Evolutionary conservation across 1,284 basidiomycete genomes (phyloP).

Genomic region (Pterula multifida): DNA sequence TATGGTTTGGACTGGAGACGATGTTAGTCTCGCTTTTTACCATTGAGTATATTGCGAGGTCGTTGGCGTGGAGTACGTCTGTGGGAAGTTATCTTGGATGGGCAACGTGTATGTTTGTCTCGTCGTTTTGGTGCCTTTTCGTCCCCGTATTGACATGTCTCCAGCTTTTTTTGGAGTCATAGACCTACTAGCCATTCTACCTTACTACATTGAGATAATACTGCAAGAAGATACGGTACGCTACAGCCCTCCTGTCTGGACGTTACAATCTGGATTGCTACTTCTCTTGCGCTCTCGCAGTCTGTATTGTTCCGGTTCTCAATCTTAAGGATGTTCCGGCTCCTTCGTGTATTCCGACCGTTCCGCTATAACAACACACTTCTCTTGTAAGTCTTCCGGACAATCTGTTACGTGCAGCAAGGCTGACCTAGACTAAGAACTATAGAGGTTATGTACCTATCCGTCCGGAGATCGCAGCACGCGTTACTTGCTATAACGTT

Average conservation of each 20-base stretch:
- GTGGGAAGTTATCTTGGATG: slow-evolving; percentile 51
- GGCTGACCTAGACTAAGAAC: slow-evolving; percentile 33
- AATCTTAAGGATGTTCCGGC: slow-evolving; percentile 72
- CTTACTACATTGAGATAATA: slow-evolving; percentile 78
- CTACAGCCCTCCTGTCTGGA: not conserved
- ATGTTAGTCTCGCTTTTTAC: slow-evolving; percentile 73
- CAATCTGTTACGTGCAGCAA: not conserved
- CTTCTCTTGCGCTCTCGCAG: slow-evolving; percentile 21
- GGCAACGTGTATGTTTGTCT: slow-evolving; percentile 44
- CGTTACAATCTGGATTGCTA: not conserved
- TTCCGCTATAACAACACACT: slow-evolving; percentile 78
- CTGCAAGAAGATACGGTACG: slow-evolving; percentile 77
- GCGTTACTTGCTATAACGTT: slow-evolving; percentile 78
- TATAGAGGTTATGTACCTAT: slow-evolving; percentile 88
- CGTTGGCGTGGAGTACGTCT: slow-evolving; percentile 51
- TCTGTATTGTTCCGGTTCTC: slow-evolving; percentile 81
- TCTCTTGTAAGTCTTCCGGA: slow-evolving; percentile 42
- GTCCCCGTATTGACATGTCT: not conserved
- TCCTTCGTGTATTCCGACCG: slow-evolving; percentile 77
- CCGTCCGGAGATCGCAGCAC: slow-evolving; percentile 76
- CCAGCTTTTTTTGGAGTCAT: slow-evolving; percentile 78
- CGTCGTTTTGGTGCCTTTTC: slow-evolving; percentile 4
- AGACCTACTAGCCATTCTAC: slow-evolving; percentile 73
- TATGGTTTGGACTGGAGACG: slow-evolving; percentile 78
- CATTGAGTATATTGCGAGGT: slow-evolving; percentile 59